These are phyloP conservation scores for Solanum medicagineum DNA, from an alignment of 257 asterid species.

Conservation along the genomic window DNA sequence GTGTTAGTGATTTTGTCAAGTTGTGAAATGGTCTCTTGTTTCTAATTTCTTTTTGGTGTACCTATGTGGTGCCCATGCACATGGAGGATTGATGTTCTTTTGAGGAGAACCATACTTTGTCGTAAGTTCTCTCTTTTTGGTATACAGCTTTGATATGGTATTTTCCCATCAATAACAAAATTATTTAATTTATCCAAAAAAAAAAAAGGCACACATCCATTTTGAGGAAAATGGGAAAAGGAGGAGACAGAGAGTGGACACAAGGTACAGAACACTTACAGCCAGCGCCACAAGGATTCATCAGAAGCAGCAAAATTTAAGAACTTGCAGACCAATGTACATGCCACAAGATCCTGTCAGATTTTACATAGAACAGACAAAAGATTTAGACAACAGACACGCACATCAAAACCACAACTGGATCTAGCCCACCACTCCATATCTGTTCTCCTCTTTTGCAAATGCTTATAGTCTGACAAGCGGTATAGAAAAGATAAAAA, in stretches of 20 bases:
- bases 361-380: neutral
- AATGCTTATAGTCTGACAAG: neutral
- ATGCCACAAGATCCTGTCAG: conserved; percentile 68
- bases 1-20: neutral
- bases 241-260: neutral
- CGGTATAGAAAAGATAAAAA: neutral
- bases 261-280: conserved; percentile 37
- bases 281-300: conserved; percentile 79
- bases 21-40: neutral
- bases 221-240: neutral
- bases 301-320: conserved; percentile 62
- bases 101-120: neutral
- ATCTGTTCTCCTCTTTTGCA: neutral
- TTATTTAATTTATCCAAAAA: neutral
- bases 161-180: neutral
- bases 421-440: neutral
- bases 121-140: neutral
- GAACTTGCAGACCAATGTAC: conserved; percentile 74
- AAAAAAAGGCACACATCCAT: neutral
- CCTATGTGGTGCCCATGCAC: neutral
- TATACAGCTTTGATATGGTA: neutral
- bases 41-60: neutral
- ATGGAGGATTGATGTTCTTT: neutral
- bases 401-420: neutral
- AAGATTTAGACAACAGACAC: neutral